Evolutionary conservation across 1,284 basidiomycete species (phyloP).

Genomic region (Fomes fomentarius): DNA sequence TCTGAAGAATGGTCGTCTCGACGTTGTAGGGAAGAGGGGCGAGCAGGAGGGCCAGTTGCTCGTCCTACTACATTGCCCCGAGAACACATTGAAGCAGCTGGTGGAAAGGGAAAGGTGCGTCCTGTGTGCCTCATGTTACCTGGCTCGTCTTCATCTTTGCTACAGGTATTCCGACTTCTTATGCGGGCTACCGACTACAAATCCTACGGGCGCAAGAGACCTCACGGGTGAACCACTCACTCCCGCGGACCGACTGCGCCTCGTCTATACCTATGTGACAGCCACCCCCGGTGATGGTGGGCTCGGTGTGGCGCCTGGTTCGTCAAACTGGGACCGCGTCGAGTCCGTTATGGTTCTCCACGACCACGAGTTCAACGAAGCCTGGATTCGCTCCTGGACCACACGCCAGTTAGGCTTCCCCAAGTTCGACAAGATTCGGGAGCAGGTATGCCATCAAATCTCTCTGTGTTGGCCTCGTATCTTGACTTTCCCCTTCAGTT

Average conservation of each 20-base stretch:
- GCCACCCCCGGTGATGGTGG: constrained; percentile 73
- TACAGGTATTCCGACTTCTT: constrained; percentile 65
- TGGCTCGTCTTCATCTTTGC: constrained; percentile 13
- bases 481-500: too few species aligned
- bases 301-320: constrained; percentile 75
- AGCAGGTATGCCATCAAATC: constrained; percentile 52
- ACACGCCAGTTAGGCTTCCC: constrained; percentile 60
- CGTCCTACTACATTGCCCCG: constrained; percentile 78
- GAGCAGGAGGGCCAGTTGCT: constrained; percentile 79
- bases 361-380: constrained; percentile 78
- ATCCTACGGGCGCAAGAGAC: constrained; percentile 45
- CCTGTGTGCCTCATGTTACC: neutral
- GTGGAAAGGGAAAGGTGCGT: constrained; percentile 77
- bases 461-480: too few species aligned
- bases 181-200: constrained; percentile 60
- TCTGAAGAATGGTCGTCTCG: constrained; percentile 63
- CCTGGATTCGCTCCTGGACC: constrained; percentile 72
- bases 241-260: constrained; percentile 78
- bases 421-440: constrained; percentile 60
- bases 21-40: constrained; percentile 73
- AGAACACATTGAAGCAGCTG: constrained; percentile 63
- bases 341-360: constrained; percentile 85
- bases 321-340: constrained; percentile 76
- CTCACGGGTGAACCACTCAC: constrained; percentile 51
- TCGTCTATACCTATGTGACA: constrained; percentile 78